These are phyloP conservation scores for Asterochloris sp. DNA, from an alignment of 139 green algal genomes.

Conservation along the genomic window DNA sequence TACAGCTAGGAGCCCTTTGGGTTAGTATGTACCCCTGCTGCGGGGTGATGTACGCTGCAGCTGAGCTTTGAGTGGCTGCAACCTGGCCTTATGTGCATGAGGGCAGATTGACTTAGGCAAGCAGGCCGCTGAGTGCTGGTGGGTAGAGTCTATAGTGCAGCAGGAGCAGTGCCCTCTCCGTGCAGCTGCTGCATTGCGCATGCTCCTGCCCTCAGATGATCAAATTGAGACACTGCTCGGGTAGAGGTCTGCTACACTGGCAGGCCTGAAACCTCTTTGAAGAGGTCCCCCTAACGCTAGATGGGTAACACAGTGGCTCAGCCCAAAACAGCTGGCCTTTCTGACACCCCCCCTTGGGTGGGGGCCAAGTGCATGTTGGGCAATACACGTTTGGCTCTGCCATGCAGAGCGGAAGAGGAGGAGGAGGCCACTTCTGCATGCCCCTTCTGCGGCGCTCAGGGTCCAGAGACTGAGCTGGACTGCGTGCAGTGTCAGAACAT, in stretches of 20 bases:
- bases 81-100: not conserved
- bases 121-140: not conserved
- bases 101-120: not conserved
- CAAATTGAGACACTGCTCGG: no score
- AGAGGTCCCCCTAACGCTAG: not conserved
- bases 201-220: no score
- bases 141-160: not conserved
- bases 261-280: not conserved
- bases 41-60: not conserved
- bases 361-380: not conserved
- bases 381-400: not conserved
- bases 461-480: constrained; percentile 56
- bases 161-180: not conserved
- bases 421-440: constrained; percentile 56
- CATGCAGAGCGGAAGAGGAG: constrained; percentile 48
- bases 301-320: not conserved
- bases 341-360: no score
- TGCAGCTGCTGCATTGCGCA: no score
- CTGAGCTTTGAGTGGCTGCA: not conserved
- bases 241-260: not conserved
- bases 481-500: constrained; percentile 53
- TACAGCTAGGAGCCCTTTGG: not conserved
- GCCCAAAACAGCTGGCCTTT: not conserved
- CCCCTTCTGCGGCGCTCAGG: constrained; percentile 57
- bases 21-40: not conserved